Percentiles rank a stretch among this genome's conserved stretches.
phyloP scores from a whole-genome alignment of 257 asterid species.

The Haberlea rhodopensis region DNA sequence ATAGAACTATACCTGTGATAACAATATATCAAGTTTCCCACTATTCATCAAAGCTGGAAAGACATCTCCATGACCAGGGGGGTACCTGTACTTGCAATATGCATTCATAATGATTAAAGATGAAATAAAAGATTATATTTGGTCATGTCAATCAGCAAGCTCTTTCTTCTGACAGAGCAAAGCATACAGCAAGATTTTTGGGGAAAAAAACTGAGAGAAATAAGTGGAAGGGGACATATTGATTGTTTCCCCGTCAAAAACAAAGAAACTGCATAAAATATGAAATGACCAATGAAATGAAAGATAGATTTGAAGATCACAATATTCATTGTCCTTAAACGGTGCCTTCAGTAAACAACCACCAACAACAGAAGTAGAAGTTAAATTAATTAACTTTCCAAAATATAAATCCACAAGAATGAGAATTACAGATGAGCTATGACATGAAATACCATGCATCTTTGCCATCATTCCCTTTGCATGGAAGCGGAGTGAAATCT shows the following conservation, averaged over 20 bases:
- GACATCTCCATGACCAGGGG: conserved; percentile 99
- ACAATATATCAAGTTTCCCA: conserved; percentile 88
- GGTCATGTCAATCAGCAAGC: conserved; percentile 8
- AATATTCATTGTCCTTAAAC: conserved; percentile 12
- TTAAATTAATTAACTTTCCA: too few species aligned
- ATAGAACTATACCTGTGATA: conserved; percentile 64
- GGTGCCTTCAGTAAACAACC: conserved; percentile 5
- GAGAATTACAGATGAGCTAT: conserved; percentile 12
- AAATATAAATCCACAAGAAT: background rate
- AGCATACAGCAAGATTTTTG: too few species aligned
- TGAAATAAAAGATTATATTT: conserved; percentile 3
- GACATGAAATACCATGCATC: conserved; percentile 74
- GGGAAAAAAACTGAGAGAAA: conserved; percentile 5
- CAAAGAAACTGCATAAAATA: background rate
- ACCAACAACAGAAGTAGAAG: too few species aligned
- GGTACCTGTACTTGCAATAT: conserved; percentile 61
- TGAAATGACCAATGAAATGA: background rate
- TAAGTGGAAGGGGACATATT: background rate
- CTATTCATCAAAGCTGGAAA: conserved; percentile 89
- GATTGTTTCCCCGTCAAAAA: background rate
- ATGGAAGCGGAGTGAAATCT: conserved; percentile 79
- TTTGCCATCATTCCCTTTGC: conserved; percentile 78
- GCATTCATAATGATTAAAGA: conserved; percentile 18
- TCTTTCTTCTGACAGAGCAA: background rate
- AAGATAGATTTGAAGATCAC: conserved; percentile 10